Percentiles rank a stretch among this genome's conserved stretches.
Conservation (phyloP, 1,139 yeast genomes). For the Pneumocystis canis region DNA sequence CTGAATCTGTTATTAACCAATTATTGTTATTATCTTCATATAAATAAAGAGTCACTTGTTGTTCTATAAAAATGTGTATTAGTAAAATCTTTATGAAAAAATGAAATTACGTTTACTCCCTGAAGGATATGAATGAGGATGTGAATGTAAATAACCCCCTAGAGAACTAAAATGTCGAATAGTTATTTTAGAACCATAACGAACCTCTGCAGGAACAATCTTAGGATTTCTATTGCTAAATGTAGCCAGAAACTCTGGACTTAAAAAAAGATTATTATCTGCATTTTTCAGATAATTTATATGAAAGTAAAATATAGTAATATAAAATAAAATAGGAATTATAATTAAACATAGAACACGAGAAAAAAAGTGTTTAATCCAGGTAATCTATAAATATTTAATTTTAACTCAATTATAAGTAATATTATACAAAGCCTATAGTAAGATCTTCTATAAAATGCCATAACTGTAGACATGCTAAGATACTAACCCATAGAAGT, state of each 20-base stretch:
- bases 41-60: constrained; percentile 84
- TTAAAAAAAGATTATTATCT: constrained; percentile 78
- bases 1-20: constrained; percentile 42
- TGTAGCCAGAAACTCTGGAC: constrained; percentile 73
- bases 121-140: constrained; percentile 64
- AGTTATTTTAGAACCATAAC: constrained; percentile 67
- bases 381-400: not conserved
- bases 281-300: constrained; percentile 54
- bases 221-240: constrained; percentile 51
- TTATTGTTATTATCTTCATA: constrained; percentile 79
- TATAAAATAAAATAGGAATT: constrained; percentile 54
- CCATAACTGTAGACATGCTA: constrained; percentile 72
- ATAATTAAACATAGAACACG: constrained; percentile 52
- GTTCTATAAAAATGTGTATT: constrained; percentile 29
- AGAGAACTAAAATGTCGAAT: constrained; percentile 71
- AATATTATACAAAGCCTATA: constrained; percentile 30
- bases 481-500: constrained; percentile 73
- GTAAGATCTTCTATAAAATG: constrained; percentile 72
- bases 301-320: constrained; percentile 64
- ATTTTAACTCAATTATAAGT: constrained; percentile 26
- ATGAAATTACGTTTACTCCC: constrained; percentile 54
- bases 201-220: constrained; percentile 65
- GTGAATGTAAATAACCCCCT: constrained; percentile 95
- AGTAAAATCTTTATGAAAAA: not conserved
- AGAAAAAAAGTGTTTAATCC: constrained; percentile 34